These are phyloP conservation scores for Ehretia macrophylla DNA, from an alignment of 257 asterid species.

Conservation along the genomic window DNA sequence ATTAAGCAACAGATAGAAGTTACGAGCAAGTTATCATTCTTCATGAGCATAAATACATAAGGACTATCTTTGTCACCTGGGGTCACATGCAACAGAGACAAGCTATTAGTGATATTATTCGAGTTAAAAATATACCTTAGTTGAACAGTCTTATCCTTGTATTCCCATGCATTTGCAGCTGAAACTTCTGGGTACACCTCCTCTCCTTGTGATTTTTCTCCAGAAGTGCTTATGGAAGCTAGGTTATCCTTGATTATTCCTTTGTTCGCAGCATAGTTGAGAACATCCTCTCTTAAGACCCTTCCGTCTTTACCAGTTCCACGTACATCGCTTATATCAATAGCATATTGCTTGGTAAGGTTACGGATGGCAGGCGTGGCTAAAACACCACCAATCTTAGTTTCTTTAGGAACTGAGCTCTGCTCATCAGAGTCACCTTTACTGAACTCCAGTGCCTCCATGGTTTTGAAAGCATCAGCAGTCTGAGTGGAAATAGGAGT, in stretches of 20 bases:
- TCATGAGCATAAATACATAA: not conserved
- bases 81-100: not conserved
- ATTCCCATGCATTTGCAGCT: slow-evolving; percentile 33
- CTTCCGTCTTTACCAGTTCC: slow-evolving; percentile 84
- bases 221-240: slow-evolving; percentile 15
- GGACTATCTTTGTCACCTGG: not conserved
- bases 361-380: slow-evolving; percentile 85
- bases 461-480: slow-evolving; percentile 31
- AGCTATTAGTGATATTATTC: not conserved
- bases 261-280: slow-evolving; percentile 41
- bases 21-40: too few species aligned
- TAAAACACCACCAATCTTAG: slow-evolving; percentile 40
- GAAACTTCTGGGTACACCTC: slow-evolving; percentile 28
- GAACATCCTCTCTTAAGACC: slow-evolving; percentile 68
- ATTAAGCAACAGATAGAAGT: too few species aligned
- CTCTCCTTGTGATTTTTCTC: slow-evolving; percentile 25
- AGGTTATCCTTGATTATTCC: slow-evolving; percentile 42
- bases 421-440: slow-evolving; percentile 26
- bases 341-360: slow-evolving; percentile 65
- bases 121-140: slow-evolving; percentile 45
- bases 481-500: slow-evolving; percentile 25
- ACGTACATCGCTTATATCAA: slow-evolving; percentile 55
- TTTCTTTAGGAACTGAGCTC: slow-evolving; percentile 30
- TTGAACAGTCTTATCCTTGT: slow-evolving; percentile 55
- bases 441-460: slow-evolving; percentile 26